Evolutionary conservation across 305 asterid species (phyloP), one percentile per base, ranked within the genome.

Genomic region (Fraxinus greggii): DNA sequence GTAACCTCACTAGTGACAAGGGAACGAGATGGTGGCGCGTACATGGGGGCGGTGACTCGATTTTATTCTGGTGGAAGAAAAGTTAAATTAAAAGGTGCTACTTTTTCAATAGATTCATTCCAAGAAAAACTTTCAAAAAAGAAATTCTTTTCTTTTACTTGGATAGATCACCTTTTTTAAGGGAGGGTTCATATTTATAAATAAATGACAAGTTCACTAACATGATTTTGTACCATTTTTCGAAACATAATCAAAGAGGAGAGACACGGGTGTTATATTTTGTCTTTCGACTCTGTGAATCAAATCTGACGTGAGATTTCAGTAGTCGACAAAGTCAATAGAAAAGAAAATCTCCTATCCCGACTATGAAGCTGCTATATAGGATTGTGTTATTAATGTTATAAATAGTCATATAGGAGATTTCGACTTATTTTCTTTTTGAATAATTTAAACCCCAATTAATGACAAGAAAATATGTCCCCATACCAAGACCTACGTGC

Each of bases 91-190:
- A 70, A 70, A 19, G 75, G 75, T 70, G n/a, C 5, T 1, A 13
- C 56, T 72, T 38, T 38, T 76, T 76, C 21, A 69, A 73, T 65
- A 75, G 76, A 82, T 85, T 79, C 81, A 54, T 31, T 28, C 72
- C 79, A 81, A 79, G 76, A 65, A 65, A 51, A 19, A 80, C 78
- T 80, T 84, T 80, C 28, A 31, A 31, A 32, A 82, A 80, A 56
- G 86, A 76, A 36, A 3, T 56, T 73, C 32, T 48, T 40, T 59
- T 51, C 40, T 56, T 84, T 77, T 79, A 61, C 48, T 33, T 33
- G 67, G 75, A 78, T 72, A 4, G 23, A 21, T 79, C 72, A 8
- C 75, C 31, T 67, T 75, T 75, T 28, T 70, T 8, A 75, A 67
- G 77, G 45, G 65, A 24, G 75, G 2, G 56, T 12, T 67, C 36